Evolutionary conservation across 2,329 filamentous ascomycete species (phyloP), one percentile per base, ranked within the genome.

Genomic region (Epichloe sibirici): DNA sequence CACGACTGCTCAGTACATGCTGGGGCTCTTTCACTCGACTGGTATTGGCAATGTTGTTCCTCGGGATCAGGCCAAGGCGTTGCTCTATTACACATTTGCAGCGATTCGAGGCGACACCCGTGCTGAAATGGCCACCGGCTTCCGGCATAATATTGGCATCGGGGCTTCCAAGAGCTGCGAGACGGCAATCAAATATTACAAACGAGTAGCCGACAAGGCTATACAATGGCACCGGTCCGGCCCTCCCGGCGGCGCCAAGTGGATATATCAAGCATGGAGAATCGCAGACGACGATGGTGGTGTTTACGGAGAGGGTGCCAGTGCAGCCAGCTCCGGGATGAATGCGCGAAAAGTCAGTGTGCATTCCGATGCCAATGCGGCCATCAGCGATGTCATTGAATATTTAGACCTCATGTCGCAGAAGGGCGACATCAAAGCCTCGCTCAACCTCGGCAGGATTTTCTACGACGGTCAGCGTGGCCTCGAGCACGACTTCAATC

Each of bases 1-100:
- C 68, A 85, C 82, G 58, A 95, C 91, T 12, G 93, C 93, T 1
- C 89, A 97, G 66, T 86, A 95, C 69, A 96, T 98, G 91, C 66
- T 97, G 46, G 93, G 88, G 0, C 82, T 98, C 60, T 93, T 95
- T 79, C 91, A 98, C 69, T 90, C 90, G 38, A 98, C 93, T 0
- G 93, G 93, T 0, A 77, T 98, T 53, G 90, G 88, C 15, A 82
- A 82, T 35, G 84, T 83, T 1, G 88, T 95, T 5, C 80, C 87
- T 64, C 79, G 81, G 44, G 87, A 98, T 62, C 93, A 97, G 69
- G 90, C 90, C 11, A 90, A 89, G 68, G 89, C 93, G 3, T 75
- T 97, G 61, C 74, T 97, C 42, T 97, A 96, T 68, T 91, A 98
- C 67, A 95, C 88, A 0, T 93, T 97, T 65, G 91, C 93, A 0